A percentile compares a stretch with the other conserved stretches of the same genome.
phyloP scores from a whole-genome alignment of 2,329 filamentous ascomycete genomes.

The Calonectria hongkongensis region DNA sequence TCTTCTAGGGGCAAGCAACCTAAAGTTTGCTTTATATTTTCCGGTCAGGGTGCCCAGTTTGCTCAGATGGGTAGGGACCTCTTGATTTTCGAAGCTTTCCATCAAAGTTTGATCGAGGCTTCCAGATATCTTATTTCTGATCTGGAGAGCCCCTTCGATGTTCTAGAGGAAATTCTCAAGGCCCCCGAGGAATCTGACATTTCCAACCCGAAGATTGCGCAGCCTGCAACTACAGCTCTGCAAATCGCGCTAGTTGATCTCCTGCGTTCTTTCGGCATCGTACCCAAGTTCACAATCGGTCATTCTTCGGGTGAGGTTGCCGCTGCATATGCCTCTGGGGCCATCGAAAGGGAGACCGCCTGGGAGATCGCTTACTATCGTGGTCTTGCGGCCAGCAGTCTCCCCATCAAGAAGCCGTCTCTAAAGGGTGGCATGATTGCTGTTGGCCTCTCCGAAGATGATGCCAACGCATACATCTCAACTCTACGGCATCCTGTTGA shows the following conservation, averaged over 20 bases:
- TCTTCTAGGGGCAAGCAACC: conserved; percentile 53
- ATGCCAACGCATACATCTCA: conserved; percentile 55
- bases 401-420: conserved; percentile 53
- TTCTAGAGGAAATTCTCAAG: conserved; percentile 61
- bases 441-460: conserved; percentile 58
- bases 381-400: conserved; percentile 59
- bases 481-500: conserved; percentile 51
- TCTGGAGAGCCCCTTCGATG: conserved; percentile 58
- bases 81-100: conserved; percentile 65
- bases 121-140: conserved; percentile 55
- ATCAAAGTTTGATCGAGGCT: conserved; percentile 60
- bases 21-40: conserved; percentile 64
- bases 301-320: conserved; percentile 70
- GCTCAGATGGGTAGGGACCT: conserved; percentile 65
- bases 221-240: conserved; percentile 65
- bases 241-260: conserved; percentile 66
- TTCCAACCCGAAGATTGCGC: conserved; percentile 49
- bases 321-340: conserved; percentile 64
- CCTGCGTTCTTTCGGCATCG: conserved; percentile 58
- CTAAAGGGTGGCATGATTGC: conserved; percentile 65
- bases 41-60: conserved; percentile 66
- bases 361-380: conserved; percentile 66
- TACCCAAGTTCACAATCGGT: conserved; percentile 61
- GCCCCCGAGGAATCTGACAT: conserved; percentile 56
- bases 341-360: conserved; percentile 60